phyloP scores from a whole-genome alignment of 139 green algal genomes.

The Chlamydomonas applanata region DNA sequence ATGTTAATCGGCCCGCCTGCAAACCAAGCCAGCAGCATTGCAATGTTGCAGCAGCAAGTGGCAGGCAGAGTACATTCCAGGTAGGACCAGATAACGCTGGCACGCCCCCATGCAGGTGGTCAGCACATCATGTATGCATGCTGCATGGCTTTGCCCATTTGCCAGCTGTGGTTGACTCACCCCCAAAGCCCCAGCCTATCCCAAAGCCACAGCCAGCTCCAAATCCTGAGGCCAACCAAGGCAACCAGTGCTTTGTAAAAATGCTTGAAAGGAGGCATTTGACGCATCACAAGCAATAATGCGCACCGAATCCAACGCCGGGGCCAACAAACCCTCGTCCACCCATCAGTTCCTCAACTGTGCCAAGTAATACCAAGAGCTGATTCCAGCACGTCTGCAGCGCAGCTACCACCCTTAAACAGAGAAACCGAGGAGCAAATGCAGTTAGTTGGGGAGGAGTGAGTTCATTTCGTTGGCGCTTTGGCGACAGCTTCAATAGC shows the following conservation, averaged over 20 bases:
- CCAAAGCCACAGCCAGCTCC: constrained; percentile 59
- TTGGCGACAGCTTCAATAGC: too few relatives aligned
- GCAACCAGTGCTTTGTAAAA: background rate
- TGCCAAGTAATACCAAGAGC: too few relatives aligned
- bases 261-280: background rate
- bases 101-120: too few relatives aligned
- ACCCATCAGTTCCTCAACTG: constrained; percentile 31
- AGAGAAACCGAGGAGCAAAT: too few relatives aligned
- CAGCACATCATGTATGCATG: background rate
- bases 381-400: too few relatives aligned
- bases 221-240: constrained; percentile 29
- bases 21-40: background rate
- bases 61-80: too few relatives aligned
- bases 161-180: constrained; percentile 11
- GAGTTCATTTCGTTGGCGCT: too few relatives aligned
- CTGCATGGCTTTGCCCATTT: background rate
- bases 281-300: background rate
- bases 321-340: constrained; percentile 40
- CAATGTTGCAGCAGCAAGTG: too few relatives aligned
- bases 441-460: too few relatives aligned
- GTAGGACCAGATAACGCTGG: too few relatives aligned
- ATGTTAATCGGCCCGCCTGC: constrained; percentile 37
- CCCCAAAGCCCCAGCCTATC: constrained; percentile 61
- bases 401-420: too few relatives aligned
- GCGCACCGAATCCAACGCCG: constrained; percentile 57